phyloP scores from a whole-genome alignment of 495 filamentous ascomycete species.

The Penicillium dipodomyicola region DNA sequence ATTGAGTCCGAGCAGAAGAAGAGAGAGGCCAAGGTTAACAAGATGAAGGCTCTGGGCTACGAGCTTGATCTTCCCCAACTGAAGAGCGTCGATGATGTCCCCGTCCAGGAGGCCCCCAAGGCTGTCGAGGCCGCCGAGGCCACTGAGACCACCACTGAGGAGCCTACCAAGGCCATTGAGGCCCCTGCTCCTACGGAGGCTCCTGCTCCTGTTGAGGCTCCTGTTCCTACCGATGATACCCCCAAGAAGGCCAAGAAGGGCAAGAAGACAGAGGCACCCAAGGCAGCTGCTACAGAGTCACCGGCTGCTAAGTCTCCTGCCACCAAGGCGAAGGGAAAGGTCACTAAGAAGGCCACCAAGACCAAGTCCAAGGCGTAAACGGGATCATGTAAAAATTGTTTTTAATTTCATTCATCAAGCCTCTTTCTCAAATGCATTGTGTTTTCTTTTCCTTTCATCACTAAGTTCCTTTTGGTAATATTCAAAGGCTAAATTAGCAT shows the following conservation, averaged over 20 bases:
- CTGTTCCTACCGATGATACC: slow-evolving; percentile 32
- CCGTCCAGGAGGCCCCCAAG: slow-evolving; percentile 37
- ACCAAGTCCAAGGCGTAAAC: slow-evolving; percentile 37
- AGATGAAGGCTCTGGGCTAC: slow-evolving; percentile 79
- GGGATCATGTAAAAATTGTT: slow-evolving; percentile 26
- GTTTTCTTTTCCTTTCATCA: not conserved
- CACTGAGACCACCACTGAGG: slow-evolving; percentile 21
- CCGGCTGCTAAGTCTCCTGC: slow-evolving; percentile 25
- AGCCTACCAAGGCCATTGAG: slow-evolving; percentile 33
- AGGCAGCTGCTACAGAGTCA: slow-evolving; percentile 23
- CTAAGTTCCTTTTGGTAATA: not conserved
- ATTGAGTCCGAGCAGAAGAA: slow-evolving; percentile 67
- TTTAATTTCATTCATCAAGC: slow-evolving; percentile 16
- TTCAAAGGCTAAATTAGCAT: not conserved
- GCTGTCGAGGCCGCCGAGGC: slow-evolving; percentile 27
- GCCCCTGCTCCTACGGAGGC: slow-evolving; percentile 21
- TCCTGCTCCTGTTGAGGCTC: slow-evolving; percentile 14
- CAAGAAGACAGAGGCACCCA: slow-evolving; percentile 34
- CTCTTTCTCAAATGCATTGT: slow-evolving; percentile 20
- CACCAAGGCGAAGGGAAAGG: slow-evolving; percentile 31
- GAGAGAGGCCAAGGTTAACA: slow-evolving; percentile 62
- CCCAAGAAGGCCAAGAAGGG: slow-evolving; percentile 41
- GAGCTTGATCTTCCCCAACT: slow-evolving; percentile 73
- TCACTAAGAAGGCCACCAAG: slow-evolving; percentile 37
- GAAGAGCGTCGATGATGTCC: slow-evolving; percentile 63